These are phyloP conservation scores for Backusella luteola DNA, from an alignment of 192 early-diverging fungal genomes.

Conservation along the genomic window DNA sequence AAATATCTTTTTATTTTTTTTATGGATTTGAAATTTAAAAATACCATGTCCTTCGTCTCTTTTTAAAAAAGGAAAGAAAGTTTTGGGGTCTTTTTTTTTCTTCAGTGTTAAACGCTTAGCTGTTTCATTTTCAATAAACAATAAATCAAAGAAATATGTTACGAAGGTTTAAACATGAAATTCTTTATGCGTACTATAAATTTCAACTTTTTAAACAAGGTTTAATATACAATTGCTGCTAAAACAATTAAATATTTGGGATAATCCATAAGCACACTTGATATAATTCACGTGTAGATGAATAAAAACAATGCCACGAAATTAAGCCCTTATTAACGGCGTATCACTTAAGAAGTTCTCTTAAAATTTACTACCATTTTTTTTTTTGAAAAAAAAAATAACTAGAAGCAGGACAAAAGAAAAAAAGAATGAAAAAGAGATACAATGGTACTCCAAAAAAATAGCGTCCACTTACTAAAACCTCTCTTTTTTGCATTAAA, in stretches of 20 bases:
- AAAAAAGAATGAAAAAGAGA: background rate
- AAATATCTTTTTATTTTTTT: background rate
- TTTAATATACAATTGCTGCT: background rate
- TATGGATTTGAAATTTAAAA: background rate
- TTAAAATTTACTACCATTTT: background rate
- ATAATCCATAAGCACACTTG: background rate
- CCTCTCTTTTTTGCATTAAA: background rate
- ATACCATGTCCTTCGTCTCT: background rate
- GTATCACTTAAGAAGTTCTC: background rate
- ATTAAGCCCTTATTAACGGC: background rate
- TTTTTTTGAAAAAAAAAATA: background rate
- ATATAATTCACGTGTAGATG: background rate
- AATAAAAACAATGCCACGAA: background rate
- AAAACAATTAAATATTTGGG: background rate
- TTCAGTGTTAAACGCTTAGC: background rate
- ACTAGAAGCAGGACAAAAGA: background rate
- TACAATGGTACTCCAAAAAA: background rate
- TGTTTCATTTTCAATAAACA: background rate
- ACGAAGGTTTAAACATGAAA: background rate
- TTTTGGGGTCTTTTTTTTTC: background rate
- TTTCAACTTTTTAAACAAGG: background rate
- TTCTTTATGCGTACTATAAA: background rate
- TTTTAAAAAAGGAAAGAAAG: constrained; percentile 6
- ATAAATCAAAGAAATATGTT: background rate
- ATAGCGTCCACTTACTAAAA: background rate